Percentiles rank a stretch among this genome's conserved stretches.
phyloP scores from a whole-genome alignment of 2,329 filamentous ascomycete genomes.

The Ceratocystis ficicola region DNA sequence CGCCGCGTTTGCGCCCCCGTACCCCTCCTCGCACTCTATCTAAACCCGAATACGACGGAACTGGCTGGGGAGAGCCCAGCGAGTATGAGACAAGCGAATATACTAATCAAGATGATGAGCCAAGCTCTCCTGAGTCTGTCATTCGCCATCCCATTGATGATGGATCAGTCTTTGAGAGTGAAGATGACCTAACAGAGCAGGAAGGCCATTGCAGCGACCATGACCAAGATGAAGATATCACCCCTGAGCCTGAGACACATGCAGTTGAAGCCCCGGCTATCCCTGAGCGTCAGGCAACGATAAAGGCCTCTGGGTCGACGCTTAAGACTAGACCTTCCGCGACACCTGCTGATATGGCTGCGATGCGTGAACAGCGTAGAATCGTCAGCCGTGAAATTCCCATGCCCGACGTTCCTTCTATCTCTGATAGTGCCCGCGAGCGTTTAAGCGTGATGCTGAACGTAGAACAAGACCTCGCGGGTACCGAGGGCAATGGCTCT shows the following conservation, averaged over 20 bases:
- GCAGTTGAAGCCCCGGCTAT: constrained; percentile 50
- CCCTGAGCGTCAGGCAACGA: constrained; percentile 73
- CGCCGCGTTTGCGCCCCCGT: constrained; percentile 30
- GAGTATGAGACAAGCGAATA: constrained; percentile 27
- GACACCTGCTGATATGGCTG: constrained; percentile 68
- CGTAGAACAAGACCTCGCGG: constrained; percentile 31
- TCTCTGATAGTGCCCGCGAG: constrained; percentile 36
- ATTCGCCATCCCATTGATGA: constrained; percentile 58
- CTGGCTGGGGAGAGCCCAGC: constrained; percentile 46
- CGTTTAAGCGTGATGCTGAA: constrained; percentile 43
- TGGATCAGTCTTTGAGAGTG: constrained; percentile 24
- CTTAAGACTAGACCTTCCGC: constrained; percentile 82
- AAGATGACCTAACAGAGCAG: constrained; percentile 29
- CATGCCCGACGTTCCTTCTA: constrained; percentile 45
- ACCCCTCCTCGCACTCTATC: constrained; percentile 38
- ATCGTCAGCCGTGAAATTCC: constrained; percentile 68
- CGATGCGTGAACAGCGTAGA: constrained; percentile 77
- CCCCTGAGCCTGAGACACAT: constrained; percentile 29
- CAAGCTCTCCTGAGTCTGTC: constrained; percentile 75
- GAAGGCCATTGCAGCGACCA: constrained; percentile 19
- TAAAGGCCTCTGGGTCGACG: constrained; percentile 75
- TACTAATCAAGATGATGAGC: constrained; percentile 41
- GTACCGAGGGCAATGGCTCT: constrained; percentile 26
- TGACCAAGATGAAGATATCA: constrained; percentile 26
- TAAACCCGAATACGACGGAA: constrained; percentile 52